Evolutionary conservation across 2,329 filamentous ascomycete species (phyloP).

Genomic region (Tolypocladium ophioglossoides): DNA sequence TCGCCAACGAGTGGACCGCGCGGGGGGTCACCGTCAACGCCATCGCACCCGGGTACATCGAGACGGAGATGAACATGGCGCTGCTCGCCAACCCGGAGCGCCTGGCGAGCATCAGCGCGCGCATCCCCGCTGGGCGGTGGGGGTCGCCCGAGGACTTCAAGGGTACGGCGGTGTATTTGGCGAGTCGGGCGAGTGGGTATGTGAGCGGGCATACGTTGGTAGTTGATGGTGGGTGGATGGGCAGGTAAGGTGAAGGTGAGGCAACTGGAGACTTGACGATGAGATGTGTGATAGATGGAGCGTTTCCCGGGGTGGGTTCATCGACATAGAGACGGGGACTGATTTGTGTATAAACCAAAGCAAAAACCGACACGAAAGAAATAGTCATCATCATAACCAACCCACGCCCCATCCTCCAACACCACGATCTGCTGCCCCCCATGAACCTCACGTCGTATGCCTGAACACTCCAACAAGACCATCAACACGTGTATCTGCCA

Average conservation of each 20-base stretch:
- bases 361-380: not conserved
- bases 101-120: conserved; percentile 60
- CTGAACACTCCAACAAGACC: not conserved
- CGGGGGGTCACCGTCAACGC: conserved; percentile 77
- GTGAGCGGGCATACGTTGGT: conserved; percentile 73
- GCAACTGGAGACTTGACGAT: not conserved
- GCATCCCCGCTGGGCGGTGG: conserved; percentile 81
- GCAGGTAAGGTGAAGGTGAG: conserved; percentile 46
- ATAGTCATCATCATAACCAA: not conserved
- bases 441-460: not conserved
- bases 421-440: not conserved
- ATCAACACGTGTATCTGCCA: too few relatives aligned
- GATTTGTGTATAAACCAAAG: not conserved
- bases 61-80: conserved; percentile 88
- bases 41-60: conserved; percentile 83
- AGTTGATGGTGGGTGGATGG: conserved; percentile 93
- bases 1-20: conserved; percentile 79
- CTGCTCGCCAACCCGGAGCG: conserved; percentile 62
- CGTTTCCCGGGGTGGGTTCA: too few relatives aligned
- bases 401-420: not conserved
- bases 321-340: not conserved
- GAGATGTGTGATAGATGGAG: not conserved
- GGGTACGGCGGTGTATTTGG: conserved; percentile 68
- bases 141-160: conserved; percentile 80
- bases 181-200: conserved; percentile 66